These are phyloP conservation scores for Venturia asperata DNA, from an alignment of 2,329 filamentous ascomycete species.

Conservation along the genomic window DNA sequence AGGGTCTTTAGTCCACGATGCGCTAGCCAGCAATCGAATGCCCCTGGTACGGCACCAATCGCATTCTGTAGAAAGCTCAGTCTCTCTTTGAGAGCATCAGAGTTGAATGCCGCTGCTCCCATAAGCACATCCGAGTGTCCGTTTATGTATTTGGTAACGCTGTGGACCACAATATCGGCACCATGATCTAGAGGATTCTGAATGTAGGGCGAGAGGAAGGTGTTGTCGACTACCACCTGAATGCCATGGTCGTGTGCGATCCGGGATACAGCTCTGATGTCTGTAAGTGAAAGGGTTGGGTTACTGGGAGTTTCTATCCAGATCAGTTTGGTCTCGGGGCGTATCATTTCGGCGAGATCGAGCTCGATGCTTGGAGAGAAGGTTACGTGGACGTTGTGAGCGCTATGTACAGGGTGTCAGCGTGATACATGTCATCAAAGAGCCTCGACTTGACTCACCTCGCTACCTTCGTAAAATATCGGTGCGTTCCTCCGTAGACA, in stretches of 20 bases:
- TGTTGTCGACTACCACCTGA: slow-evolving; percentile 98
- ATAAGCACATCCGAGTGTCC: slow-evolving; percentile 95
- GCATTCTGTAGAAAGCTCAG: slow-evolving; percentile 94
- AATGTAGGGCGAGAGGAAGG: slow-evolving; percentile 91
- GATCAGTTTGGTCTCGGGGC: slow-evolving; percentile 80
- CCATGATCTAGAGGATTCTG: slow-evolving; percentile 94
- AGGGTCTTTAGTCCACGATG: slow-evolving; percentile 96
- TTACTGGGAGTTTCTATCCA: slow-evolving; percentile 98
- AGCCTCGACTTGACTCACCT: slow-evolving; percentile 34
- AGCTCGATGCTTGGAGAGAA: slow-evolving; percentile 90
- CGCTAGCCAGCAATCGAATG: slow-evolving; percentile 97
- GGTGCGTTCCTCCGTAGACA: slow-evolving; percentile 95
- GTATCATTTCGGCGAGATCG: slow-evolving; percentile 78
- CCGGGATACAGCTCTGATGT: slow-evolving; percentile 78
- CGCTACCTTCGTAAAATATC: slow-evolving; percentile 98
- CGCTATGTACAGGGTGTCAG: slow-evolving; percentile 30
- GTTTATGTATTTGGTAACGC: slow-evolving; percentile 98
- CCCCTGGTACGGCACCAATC: slow-evolving; percentile 86
- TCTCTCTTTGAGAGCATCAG: slow-evolving; percentile 65
- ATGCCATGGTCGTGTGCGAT: slow-evolving; percentile 83
- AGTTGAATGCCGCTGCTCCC: slow-evolving; percentile 95
- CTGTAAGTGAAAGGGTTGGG: slow-evolving; percentile 85
- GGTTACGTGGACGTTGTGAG: slow-evolving; percentile 88
- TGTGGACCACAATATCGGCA: slow-evolving; percentile 94
- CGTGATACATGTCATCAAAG: neutral